Conservation (phyloP, 2,329 filamentous ascomycete species). For the Diplodia corticola region DNA sequence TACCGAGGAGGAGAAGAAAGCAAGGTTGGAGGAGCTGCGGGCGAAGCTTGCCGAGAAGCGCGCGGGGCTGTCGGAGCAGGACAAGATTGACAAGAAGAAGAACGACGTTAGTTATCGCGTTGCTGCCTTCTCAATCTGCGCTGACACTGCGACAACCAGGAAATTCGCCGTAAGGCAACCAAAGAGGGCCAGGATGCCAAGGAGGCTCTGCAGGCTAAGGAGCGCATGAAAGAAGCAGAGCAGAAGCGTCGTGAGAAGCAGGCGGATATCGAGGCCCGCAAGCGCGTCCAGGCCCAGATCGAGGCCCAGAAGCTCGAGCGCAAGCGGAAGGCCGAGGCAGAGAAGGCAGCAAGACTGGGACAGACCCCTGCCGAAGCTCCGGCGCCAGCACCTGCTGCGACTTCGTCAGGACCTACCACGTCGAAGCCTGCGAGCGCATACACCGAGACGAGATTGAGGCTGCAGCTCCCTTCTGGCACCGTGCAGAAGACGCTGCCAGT, state of each 20-base stretch:
- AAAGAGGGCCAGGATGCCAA: constrained; percentile 86
- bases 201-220: constrained; percentile 83
- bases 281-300: constrained; percentile 88
- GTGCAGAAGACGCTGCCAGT: constrained; percentile 85
- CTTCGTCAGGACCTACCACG: constrained; percentile 49
- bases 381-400: constrained; percentile 50
- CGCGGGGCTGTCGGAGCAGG: constrained; percentile 65
- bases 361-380: constrained; percentile 53
- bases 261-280: constrained; percentile 82
- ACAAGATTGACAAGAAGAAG: constrained; percentile 78
- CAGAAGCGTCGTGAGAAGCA: constrained; percentile 85
- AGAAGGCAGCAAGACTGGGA: constrained; percentile 86
- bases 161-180: constrained; percentile 81
- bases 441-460: constrained; percentile 75
- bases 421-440: constrained; percentile 70
- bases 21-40: constrained; percentile 73
- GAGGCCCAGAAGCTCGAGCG: constrained; percentile 92
- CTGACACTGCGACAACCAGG: constrained; percentile 34
- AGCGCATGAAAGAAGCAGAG: constrained; percentile 87
- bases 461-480: constrained; percentile 75
- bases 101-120: constrained; percentile 66
- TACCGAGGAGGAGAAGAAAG: constrained; percentile 87
- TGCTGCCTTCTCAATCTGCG: constrained; percentile 8
- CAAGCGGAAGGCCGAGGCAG: constrained; percentile 77
- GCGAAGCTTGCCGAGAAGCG: constrained; percentile 72